These are phyloP conservation scores for Vaccinium vitisidaea DNA, from an alignment of 148 eudicot genomes.

Conservation along the genomic window DNA sequence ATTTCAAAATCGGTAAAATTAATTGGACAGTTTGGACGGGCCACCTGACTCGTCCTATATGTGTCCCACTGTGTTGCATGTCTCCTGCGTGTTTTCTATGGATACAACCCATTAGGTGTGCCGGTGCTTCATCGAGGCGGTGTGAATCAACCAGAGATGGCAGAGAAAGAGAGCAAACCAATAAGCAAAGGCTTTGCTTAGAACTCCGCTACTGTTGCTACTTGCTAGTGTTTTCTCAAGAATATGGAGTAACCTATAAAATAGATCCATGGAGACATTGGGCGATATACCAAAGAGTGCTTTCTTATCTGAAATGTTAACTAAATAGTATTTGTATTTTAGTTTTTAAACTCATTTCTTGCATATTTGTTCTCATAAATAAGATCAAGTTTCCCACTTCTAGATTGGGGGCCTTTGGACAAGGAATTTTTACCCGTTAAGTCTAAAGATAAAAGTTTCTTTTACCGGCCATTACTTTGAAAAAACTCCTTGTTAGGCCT, in stretches of 20 bases:
- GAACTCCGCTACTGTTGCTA: background rate
- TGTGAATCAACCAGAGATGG: background rate
- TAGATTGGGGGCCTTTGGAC: background rate
- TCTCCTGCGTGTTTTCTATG: background rate
- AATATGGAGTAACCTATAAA: background rate
- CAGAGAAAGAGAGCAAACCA: background rate
- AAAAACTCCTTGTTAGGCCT: background rate
- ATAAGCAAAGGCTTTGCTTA: background rate
- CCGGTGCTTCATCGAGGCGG: background rate
- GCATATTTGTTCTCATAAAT: background rate
- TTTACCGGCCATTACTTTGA: background rate
- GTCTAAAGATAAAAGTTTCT: background rate
- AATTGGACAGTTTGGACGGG: background rate
- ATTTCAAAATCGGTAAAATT: background rate
- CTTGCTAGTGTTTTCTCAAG: background rate
- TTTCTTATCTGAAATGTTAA: background rate
- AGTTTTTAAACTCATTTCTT: background rate
- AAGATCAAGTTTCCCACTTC: background rate
- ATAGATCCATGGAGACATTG: background rate
- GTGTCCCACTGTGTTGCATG: background rate
- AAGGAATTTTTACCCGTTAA: background rate
- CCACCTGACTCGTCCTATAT: background rate
- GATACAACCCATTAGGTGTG: background rate
- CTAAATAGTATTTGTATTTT: background rate
- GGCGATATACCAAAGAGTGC: background rate